phyloP scores from a whole-genome alignment of 768 basidiomycete species.

The Grammothele lineata region DNA sequence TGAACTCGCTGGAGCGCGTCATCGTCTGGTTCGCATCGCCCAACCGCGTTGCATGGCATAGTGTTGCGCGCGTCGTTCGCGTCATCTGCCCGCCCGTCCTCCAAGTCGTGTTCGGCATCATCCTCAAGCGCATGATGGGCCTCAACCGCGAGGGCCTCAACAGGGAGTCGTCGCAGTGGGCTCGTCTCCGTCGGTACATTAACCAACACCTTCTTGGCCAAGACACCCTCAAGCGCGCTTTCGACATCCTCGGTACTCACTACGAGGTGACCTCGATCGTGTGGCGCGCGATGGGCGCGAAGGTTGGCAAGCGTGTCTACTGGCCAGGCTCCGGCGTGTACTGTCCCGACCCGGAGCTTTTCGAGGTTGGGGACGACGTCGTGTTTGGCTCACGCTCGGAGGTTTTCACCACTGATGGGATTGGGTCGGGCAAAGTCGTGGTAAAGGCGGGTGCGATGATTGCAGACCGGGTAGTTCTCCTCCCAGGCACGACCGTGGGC shows the following conservation, averaged over 20 bases:
- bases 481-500: conserved; percentile 39
- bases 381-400: conserved; percentile 44
- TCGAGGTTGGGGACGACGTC: conserved; percentile 46
- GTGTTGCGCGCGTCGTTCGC: conserved; percentile 35
- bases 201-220: conserved; percentile 36
- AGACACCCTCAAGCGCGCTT: conserved; percentile 31
- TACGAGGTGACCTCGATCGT: conserved; percentile 43
- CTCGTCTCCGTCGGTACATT: conserved; percentile 35
- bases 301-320: conserved; percentile 43
- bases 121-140: conserved; percentile 39
- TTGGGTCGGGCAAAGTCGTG: conserved; percentile 36
- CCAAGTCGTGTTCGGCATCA: conserved; percentile 35
- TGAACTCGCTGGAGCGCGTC: conserved; percentile 36
- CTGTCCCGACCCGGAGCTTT: conserved; percentile 43
- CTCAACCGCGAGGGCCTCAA: conserved; percentile 30
- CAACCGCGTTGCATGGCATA: conserved; percentile 36
- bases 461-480: conserved; percentile 45
- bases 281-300: conserved; percentile 47
- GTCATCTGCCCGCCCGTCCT: conserved; percentile 34
- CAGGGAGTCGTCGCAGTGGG: conserved; percentile 27
- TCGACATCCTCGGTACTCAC: conserved; percentile 42
- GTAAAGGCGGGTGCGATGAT: conserved; percentile 48
- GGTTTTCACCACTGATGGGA: conserved; percentile 39
- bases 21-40: conserved; percentile 42
- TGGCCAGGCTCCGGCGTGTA: conserved; percentile 45